Base-by-base conservation (phyloP, 2,329 filamentous ascomycete species). In the Aspergillus sp. region DNA sequence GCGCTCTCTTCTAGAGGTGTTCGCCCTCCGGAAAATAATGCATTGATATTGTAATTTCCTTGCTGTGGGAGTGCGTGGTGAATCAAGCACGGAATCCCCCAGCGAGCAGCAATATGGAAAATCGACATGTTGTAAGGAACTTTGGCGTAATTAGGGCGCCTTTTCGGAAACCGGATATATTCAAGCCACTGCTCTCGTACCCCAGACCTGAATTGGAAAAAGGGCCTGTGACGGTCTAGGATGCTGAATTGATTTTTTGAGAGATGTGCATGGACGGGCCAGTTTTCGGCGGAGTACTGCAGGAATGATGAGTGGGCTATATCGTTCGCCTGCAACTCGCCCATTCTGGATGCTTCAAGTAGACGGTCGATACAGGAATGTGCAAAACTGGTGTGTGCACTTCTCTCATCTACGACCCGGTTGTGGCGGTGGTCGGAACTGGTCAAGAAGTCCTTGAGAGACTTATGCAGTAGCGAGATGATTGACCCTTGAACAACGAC, bases 371-470 rank as follows among this genome's bases (percentile, higher is more conserved):
- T 37, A 1, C 34, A 37, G 13, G 34, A 37, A 37, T 37, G 12
- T n/a, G 34, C 34, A 37, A 37, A 37, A n/a, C 15, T 37, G 12
- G 34, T 13, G 12, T 37, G 34, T 1, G 34, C 34, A 13, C 5
- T 37, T 7, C 34, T 37, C 34, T 37, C 34, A n/a, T 37, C 34
- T 0, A 37, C 13, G 4, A 37, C 15, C 4, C 13, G 15, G 34
- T n/a, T 3, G 34, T 34, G 33, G 33, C 8, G 33, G 33, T 37
- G 34, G 3, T n/a, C 34, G 13, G 34, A 37, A 2, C 34, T n/a
- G 34, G 34, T 37, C 45, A 49, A 19, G 11, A 59, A 59, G 39
- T 59, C 57, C n/a, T 41, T 52, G 3, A 59, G 42, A 3, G 57
- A 59, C n/a, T 59, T 56, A 13, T 59, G 57, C 2, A 59, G 37